phyloP scores from a whole-genome alignment of 768 basidiomycete species.

The Termitomyces heimii region DNA sequence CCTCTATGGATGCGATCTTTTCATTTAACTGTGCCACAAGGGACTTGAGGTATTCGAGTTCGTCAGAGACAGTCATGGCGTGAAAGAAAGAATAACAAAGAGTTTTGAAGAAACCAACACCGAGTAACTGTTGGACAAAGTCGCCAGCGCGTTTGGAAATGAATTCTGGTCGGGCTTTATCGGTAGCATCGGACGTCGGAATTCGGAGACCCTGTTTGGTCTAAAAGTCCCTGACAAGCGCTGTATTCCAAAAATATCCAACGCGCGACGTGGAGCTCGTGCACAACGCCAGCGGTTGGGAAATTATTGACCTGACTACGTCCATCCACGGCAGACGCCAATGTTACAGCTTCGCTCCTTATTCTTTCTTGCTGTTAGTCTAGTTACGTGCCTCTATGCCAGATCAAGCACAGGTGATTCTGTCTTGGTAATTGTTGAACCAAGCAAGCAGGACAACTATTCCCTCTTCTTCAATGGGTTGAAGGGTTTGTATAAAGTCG shows the following conservation, averaged over 20 bases:
- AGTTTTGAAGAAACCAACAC: conserved; percentile 6
- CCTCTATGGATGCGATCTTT: conserved; percentile 81
- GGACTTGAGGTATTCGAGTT: conserved; percentile 92
- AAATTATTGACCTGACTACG: conserved; percentile 9
- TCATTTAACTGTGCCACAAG: conserved; percentile 87
- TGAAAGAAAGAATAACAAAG: conserved; percentile 8
- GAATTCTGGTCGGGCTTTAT: conserved; percentile 25
- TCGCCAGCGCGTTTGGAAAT: conserved; percentile 9
- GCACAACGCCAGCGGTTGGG: conserved; percentile 7
- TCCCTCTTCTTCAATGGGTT: conserved; percentile 80
- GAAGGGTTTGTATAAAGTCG: conserved; percentile 42
- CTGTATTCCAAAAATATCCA: conserved; percentile 15
- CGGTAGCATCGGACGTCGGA: conserved; percentile 7
- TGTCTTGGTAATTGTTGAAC: conserved; percentile 83
- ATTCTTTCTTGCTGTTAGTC: conserved; percentile 25
- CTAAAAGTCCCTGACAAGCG: conserved; percentile 10
- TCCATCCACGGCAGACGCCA: conserved; percentile 9
- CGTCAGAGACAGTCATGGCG: conserved; percentile 61
- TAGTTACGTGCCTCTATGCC: conserved; percentile 34
- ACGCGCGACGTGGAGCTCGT: conserved; percentile 18
- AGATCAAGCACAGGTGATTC: conserved; percentile 78
- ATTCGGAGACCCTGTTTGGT: conserved; percentile 9
- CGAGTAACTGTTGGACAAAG: conserved; percentile 12
- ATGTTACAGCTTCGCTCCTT: conserved; percentile 35
- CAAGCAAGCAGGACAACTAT: conserved; percentile 63